Conservation (phyloP, 352 stramenopile species). For the Blastocystis sp. region DNA sequence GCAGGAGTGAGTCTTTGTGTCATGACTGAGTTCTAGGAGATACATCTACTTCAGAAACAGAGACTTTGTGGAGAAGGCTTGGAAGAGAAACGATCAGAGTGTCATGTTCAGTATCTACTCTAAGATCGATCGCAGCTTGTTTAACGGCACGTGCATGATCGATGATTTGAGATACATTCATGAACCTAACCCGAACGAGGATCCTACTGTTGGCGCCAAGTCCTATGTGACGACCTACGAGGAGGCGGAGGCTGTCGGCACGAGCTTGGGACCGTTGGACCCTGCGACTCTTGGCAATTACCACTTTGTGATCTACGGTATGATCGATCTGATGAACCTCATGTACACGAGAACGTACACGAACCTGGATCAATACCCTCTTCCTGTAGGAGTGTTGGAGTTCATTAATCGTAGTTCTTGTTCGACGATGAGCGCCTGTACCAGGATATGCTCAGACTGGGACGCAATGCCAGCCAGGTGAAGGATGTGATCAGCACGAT, state of each 20-base stretch:
- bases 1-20: background rate
- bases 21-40: background rate
- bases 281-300: no score
- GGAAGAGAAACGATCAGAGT: background rate
- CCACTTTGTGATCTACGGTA: background rate
- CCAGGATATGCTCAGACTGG: background rate
- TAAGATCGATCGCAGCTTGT: background rate
- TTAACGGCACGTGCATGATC: background rate
- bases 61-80: background rate
- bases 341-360: background rate
- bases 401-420: background rate
- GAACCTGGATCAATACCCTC: background rate
- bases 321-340: background rate
- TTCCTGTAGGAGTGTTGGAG: background rate
- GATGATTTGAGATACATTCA: background rate
- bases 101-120: background rate
- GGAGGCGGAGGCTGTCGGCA: no score
- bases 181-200: background rate
- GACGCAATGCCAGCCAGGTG: background rate
- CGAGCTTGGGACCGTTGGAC: no score
- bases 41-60: background rate
- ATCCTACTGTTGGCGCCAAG: no score
- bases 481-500: background rate
- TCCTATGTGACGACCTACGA: no score
- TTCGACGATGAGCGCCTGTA: background rate